Conservation (phyloP, 2,329 filamentous ascomycete genomes). For the Pseudogymnoascus sp. region DNA sequence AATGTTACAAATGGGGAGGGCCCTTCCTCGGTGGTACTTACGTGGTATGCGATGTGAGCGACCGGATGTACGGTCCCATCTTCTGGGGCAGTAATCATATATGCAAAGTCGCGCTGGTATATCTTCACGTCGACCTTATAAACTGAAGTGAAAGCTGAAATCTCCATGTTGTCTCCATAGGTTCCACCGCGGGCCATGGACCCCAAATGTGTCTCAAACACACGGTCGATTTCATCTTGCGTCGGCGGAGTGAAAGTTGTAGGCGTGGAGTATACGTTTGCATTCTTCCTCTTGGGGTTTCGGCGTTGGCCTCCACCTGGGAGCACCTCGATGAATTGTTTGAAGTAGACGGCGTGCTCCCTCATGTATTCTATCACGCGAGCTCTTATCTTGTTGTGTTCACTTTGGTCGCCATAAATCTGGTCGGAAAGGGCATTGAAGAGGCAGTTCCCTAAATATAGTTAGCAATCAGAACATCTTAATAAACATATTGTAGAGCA, state of each 20-base stretch:
- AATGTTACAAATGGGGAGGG: constrained; percentile 17
- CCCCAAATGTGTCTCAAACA: constrained; percentile 48
- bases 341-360: constrained; percentile 52
- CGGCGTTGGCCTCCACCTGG: constrained; percentile 47
- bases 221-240: constrained; percentile 43
- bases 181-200: constrained; percentile 53
- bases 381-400: constrained; percentile 50
- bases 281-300: constrained; percentile 46
- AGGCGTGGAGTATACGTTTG: constrained; percentile 38
- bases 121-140: constrained; percentile 56
- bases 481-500: not conserved
- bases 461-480: constrained; percentile 15
- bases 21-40: constrained; percentile 33
- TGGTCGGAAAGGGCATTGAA: constrained; percentile 63
- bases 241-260: constrained; percentile 42
- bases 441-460: constrained; percentile 55
- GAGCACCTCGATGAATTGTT: constrained; percentile 52
- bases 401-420: constrained; percentile 52
- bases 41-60: constrained; percentile 56
- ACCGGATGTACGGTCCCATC: constrained; percentile 29
- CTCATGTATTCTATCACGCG: constrained; percentile 56
- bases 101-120: constrained; percentile 47
- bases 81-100: constrained; percentile 38
- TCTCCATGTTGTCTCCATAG: constrained; percentile 61
- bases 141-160: constrained; percentile 56